Base-by-base conservation (phyloP, 2,329 filamentous ascomycete species). In the Eutypa lata region DNA sequence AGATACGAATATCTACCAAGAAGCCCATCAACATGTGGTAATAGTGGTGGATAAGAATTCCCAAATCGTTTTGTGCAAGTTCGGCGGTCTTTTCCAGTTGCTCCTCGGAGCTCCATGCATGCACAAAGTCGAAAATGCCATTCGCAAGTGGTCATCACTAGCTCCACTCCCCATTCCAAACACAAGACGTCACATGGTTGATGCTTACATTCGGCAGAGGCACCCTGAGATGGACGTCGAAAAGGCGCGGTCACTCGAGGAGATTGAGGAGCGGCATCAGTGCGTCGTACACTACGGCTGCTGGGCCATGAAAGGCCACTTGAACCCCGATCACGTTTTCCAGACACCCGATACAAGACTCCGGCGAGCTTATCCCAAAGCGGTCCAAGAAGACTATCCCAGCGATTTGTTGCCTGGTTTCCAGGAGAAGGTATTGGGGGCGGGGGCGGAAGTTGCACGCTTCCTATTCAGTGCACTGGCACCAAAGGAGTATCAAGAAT, bases 201-300 rank as follows among this genome's bases (percentile, higher is more conserved):
- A 56, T 21, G 45, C 48, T 1, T 46, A 31, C 19, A 53, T 56
- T 19, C 53, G 48, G n/a, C 28, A 48, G n/a, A 46, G 42, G 21
- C 51, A 51, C 16, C 47, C 48, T 7, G 51, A 53, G 24, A 43
- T 46, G 31, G 53, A 56, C 40, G 22, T 53, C 4, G 51, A 56
- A 21, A 50, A 51, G 22, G 51, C 51, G 8, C n/a, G 18, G 19
- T 48, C 48, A 2, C 13, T 53, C 7, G 26, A 56, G 24, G 48
- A 53, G 45, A 47, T 56, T 3, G 45, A 53, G 19, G 13, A 51
- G 22, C 53, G 45, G 19, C 37, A 40, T n/a, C 51, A 49, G 37
- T 56, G 48, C 19, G 48, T 53, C 11, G 51, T 49, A 10, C 51
- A 51, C 18, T 53, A 56, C 24, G 53, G 51, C 16, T 49, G 42